Conservation (phyloP, 2,329 filamentous ascomycete species). For the Penicillium sp. region DNA sequence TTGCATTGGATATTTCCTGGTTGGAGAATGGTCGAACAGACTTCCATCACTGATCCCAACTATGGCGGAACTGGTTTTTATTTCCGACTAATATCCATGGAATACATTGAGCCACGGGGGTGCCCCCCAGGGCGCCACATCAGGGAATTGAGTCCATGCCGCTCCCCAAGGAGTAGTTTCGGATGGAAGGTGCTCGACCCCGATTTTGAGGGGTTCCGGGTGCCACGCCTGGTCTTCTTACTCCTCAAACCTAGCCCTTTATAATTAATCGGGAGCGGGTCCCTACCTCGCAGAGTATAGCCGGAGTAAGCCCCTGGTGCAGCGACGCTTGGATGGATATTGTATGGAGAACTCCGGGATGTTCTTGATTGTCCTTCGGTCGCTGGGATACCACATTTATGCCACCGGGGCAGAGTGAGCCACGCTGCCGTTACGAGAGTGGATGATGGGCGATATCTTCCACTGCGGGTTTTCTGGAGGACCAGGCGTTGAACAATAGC, state of each 20-base stretch:
- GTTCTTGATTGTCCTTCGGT: slow-evolving; percentile 52
- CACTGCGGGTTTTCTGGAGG: slow-evolving; percentile 51
- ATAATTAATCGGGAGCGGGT: slow-evolving; percentile 50
- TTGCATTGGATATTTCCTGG: not conserved
- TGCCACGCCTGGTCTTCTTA: slow-evolving; percentile 57
- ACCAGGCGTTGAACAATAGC: no score
- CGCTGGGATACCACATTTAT: slow-evolving; percentile 55
- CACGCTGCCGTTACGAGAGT: slow-evolving; percentile 33
- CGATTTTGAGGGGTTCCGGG: no score
- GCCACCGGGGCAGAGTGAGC: slow-evolving; percentile 54
- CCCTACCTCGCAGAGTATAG: no score
- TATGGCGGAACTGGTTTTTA: no score
- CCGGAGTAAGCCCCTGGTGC: slow-evolving; percentile 55
- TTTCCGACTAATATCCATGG: no score
- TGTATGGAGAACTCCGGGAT: slow-evolving; percentile 61
- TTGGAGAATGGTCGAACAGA: no score
- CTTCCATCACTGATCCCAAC: no score
- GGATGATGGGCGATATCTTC: slow-evolving; percentile 42
- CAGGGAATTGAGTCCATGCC: no score
- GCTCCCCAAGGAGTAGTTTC: no score
- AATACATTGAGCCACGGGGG: no score
- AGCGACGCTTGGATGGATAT: slow-evolving; percentile 54
- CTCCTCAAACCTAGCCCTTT: slow-evolving; percentile 49
- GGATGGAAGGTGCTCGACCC: no score
- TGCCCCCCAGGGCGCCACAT: no score